phyloP scores from a whole-genome alignment of 2,329 filamentous ascomycete species.

The Simplicillium sp. region DNA sequence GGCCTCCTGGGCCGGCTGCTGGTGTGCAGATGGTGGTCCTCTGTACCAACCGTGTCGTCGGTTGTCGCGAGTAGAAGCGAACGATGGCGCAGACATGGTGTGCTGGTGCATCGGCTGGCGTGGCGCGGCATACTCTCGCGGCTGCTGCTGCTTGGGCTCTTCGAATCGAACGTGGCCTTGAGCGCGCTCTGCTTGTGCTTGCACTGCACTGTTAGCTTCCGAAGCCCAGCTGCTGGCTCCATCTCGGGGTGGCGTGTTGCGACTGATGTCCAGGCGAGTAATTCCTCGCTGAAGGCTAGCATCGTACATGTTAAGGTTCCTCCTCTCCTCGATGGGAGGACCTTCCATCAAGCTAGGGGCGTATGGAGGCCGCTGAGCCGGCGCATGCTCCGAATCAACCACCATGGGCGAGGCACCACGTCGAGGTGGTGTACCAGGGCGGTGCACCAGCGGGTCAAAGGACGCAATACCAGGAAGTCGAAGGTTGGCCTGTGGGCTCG shows the following conservation, averaged over 20 bases:
- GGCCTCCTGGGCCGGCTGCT: slow-evolving; percentile 20
- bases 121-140: slow-evolving; percentile 15
- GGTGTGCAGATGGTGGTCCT: slow-evolving; percentile 30
- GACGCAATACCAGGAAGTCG: slow-evolving; percentile 86
- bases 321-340: slow-evolving; percentile 32
- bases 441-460: slow-evolving; percentile 67
- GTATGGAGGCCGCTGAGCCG: slow-evolving; percentile 20
- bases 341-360: slow-evolving; percentile 18
- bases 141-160: slow-evolving; percentile 22
- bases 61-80: slow-evolving; percentile 45
- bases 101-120: slow-evolving; percentile 38
- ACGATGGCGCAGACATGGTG: slow-evolving; percentile 49
- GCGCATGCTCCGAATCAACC: slow-evolving; percentile 42
- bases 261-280: slow-evolving; percentile 55
- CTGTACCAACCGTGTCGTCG: slow-evolving; percentile 70
- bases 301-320: slow-evolving; percentile 52
- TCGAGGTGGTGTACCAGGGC: slow-evolving; percentile 51
- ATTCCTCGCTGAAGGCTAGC: slow-evolving; percentile 56
- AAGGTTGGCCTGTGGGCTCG: slow-evolving; percentile 47
- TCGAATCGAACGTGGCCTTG: slow-evolving; percentile 46
- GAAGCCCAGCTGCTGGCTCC: slow-evolving; percentile 45
- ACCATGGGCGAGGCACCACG: slow-evolving; percentile 69
- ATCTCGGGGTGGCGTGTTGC: slow-evolving; percentile 40
- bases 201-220: slow-evolving; percentile 45
- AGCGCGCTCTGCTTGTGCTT: slow-evolving; percentile 42